Percentiles rank a stretch among this genome's conserved stretches.
phyloP scores from a whole-genome alignment of 495 filamentous ascomycete genomes.

The Penicillium psychrofluorescens region DNA sequence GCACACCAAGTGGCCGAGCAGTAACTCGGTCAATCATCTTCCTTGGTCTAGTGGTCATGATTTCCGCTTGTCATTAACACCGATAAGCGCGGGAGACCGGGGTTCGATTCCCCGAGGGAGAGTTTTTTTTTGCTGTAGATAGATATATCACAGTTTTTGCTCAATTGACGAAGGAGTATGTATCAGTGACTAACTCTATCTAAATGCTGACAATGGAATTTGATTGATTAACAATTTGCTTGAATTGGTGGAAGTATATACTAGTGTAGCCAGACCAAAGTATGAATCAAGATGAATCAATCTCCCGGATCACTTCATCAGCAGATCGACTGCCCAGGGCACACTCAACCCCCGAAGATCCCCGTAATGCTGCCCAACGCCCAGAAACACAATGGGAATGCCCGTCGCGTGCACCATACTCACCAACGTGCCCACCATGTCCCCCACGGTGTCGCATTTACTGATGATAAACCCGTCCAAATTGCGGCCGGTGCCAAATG shows the following conservation, averaged over 20 bases:
- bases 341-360: slow-evolving; percentile 91
- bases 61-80: slow-evolving; percentile 44
- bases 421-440: slow-evolving; percentile 96
- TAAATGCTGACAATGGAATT: too few species aligned
- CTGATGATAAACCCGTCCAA: slow-evolving; percentile 96
- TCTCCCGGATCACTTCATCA: slow-evolving; percentile 48
- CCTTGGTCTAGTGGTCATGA: slow-evolving; percentile 47
- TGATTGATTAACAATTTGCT: too few species aligned
- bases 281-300: too few species aligned
- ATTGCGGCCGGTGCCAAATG: slow-evolving; percentile 73
- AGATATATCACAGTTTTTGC: neutral
- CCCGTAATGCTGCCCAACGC: slow-evolving; percentile 94
- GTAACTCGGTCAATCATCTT: slow-evolving; percentile 22
- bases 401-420: slow-evolving; percentile 97
- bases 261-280: too few species aligned
- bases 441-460: slow-evolving; percentile 97
- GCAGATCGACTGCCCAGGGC: slow-evolving; percentile 76
- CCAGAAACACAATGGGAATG: slow-evolving; percentile 88
- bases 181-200: too few species aligned
- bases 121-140: slow-evolving; percentile 7
- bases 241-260: too few species aligned
- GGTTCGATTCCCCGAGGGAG: slow-evolving; percentile 48
- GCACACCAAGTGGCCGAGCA: slow-evolving; percentile 21
- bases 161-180: too few species aligned
- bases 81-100: slow-evolving; percentile 43